Evolutionary conservation across 208 protist genomes (phyloP).

Genomic region (Herpetomonas samuelpessoai): DNA sequence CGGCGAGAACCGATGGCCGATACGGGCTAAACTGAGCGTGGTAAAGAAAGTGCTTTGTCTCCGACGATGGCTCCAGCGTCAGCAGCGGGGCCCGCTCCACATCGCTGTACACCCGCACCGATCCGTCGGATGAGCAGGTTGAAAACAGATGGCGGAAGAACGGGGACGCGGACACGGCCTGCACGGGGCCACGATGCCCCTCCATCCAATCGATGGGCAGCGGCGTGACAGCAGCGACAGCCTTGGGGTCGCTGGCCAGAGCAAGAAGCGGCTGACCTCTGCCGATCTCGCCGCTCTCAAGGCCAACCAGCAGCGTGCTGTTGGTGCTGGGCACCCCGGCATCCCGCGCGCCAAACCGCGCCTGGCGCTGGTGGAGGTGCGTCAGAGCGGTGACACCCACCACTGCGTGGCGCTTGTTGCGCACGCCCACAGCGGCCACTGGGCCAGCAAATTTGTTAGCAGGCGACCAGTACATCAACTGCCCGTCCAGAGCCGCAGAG

Average conservation of each 20-base stretch:
- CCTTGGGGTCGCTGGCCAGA: constrained; percentile 10
- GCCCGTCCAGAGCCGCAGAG: constrained; percentile 72
- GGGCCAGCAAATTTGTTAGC: constrained; percentile 65
- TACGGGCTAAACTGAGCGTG: constrained; percentile 82
- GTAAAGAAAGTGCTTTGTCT: constrained; percentile 87
- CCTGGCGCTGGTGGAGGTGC: constrained; percentile 23
- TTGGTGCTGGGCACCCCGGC: constrained; percentile 43
- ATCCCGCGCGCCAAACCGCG: constrained; percentile 1
- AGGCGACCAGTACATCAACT: constrained; percentile 67
- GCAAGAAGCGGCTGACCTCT: constrained; percentile 52
- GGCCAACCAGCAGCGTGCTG: constrained; percentile 61
- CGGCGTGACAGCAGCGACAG: constrained; percentile 14
- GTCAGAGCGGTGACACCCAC: constrained; percentile 65
- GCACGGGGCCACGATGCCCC: constrained; percentile 74
- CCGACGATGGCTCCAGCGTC: constrained; percentile 75
- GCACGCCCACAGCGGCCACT: constrained; percentile 52
- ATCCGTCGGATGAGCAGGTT: constrained; percentile 86
- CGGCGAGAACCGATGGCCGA: constrained; percentile 71
- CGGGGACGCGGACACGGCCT: constrained; percentile 68
- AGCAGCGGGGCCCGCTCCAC: constrained; percentile 67
- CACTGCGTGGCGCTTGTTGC: constrained; percentile 37
- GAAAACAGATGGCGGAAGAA: constrained; percentile 89
- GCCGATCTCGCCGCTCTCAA: constrained; percentile 87
- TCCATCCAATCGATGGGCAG: constrained; percentile 77
- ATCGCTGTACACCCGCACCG: constrained; percentile 69